Base-by-base conservation (phyloP, 1,139 yeast genomes). In the Nakaseomyces sp. region DNA sequence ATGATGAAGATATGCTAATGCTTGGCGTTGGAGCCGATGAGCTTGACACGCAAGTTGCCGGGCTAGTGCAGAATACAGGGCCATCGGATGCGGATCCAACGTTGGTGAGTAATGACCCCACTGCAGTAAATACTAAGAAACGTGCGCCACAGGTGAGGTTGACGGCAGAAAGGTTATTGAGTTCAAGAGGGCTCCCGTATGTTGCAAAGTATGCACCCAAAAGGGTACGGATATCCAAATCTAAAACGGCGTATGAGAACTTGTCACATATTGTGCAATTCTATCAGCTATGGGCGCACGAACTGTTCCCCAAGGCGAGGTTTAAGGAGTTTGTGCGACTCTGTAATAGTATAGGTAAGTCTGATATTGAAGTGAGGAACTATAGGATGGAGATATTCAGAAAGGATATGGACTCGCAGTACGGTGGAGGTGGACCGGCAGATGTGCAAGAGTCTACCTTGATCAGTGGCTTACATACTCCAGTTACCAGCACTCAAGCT, bases 231-330 rank as follows among this genome's bases (percentile, higher is more conserved):
- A 77, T 74, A 47, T 67, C 65, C 35, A 65, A 68, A 7, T 73
- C 70, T 45, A 58, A 72, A 37, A 50, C 52, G 24, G 56, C 64
- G 12, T 59, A 67, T 45, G 68, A 69, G 16, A 78, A 76, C 50
- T 56, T 77, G 43, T 59, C 67, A 7, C 64, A 67, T 37, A 67
- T 86, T 2, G 64, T 85, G 22, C 78, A 75, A 48, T 77, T 76
- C 54, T 86, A 85, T 63, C 94, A 85, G 62, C 61, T 86, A 26
- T 86, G 95, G 95, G 88, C 89, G 22, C 95, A 86, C 60, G 75
- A 79, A 4, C 58, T 86, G 43, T 86, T 75, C 54, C 94, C 95
- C 9, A 80, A 79, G 61, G 88, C 94, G 2, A 80, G 74, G 48
- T 84, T 86, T 52, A 67, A 70, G 44, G 95, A 85, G 58, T 81